Base-by-base conservation (phyloP, 139 green algal genomes). In the Auxenochlorella pyrenoidosa region DNA sequence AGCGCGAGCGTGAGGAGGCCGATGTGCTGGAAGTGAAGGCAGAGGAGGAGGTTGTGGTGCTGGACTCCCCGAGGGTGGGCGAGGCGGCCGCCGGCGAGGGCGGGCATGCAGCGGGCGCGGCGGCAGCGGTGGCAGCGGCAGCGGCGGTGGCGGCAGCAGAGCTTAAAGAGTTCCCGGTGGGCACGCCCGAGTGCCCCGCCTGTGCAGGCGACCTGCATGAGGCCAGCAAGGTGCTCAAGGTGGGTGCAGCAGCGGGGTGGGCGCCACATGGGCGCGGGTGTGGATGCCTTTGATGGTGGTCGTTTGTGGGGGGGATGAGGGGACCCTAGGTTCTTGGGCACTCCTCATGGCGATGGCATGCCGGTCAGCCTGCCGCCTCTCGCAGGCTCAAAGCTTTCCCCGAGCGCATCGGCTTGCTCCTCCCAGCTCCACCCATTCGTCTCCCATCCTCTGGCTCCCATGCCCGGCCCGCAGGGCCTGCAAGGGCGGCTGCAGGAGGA, bases 401-500 rank as follows among this genome's bases (percentile, higher is more conserved):
- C n/a, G n/a, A n/a, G n/a, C n/a, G n/a, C n/a, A n/a, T n/a, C n/a
- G n/a, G n/a, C n/a, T 54, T 6, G 47, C 47, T 54, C 47, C 10
- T 6, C 47, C 47, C 47, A 6, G 8, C 47, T 32, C 60, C 60
- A 6, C 60, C 24, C 60, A n/a, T n/a, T n/a, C n/a, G n/a, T n/a
- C n/a, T n/a, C n/a, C n/a, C n/a, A n/a, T n/a, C n/a, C n/a, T n/a
- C n/a, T n/a, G n/a, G n/a, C 60, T 24, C 60, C 60, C 60, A 28
- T 32, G 26, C 60, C 6, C 32, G 10, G 68, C 18, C 16, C 72
- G 47, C 83, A 91, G 82, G 90, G 79, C 36, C 34, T 94, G 41
- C 47, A 73, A 30, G 84, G 58, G 13, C 79, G 90, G 76, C 34
- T 89, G 58, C 88, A 90, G 3, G 75, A 58, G 47, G 90, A 96